Evolutionary conservation across 768 basidiomycete species (phyloP).

Genomic region (Cystofilobasidium ferigula): DNA sequence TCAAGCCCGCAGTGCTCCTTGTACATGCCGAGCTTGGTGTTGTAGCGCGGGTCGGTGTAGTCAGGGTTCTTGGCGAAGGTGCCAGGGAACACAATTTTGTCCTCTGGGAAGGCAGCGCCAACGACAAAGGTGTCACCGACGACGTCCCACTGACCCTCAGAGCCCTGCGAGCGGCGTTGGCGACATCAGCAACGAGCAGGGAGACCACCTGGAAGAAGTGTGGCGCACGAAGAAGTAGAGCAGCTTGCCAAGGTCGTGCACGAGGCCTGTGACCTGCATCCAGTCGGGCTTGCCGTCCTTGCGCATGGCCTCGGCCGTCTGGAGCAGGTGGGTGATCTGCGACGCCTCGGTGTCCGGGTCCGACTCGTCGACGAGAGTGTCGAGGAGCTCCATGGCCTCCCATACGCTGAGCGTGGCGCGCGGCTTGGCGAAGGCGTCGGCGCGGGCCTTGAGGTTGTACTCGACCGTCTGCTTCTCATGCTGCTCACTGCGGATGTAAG

Average conservation of each 20-base stretch:
- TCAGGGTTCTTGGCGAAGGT: constrained; percentile 69
- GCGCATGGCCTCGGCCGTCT: constrained; percentile 82
- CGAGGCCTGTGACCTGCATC: constrained; percentile 47
- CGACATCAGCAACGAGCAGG: neutral
- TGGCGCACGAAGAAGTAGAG: constrained; percentile 51
- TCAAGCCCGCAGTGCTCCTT: constrained; percentile 67
- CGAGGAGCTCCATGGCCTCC: constrained; percentile 47
- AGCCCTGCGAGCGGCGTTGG: constrained; percentile 12
- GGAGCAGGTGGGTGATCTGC: constrained; percentile 82
- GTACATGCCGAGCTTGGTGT: constrained; percentile 64
- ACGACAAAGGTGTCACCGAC: constrained; percentile 73
- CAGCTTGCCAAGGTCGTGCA: constrained; percentile 84
- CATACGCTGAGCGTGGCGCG: constrained; percentile 56
- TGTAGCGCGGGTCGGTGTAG: constrained; percentile 52
- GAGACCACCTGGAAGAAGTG: neutral
- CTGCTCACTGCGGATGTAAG: constrained; percentile 30
- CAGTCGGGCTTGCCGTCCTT: constrained; percentile 77
- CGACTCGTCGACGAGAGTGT: constrained; percentile 78
- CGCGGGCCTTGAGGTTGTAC: constrained; percentile 68
- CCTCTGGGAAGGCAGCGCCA: constrained; percentile 66
- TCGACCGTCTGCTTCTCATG: constrained; percentile 65
- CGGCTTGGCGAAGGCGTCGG: constrained; percentile 55
- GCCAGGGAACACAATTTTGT: constrained; percentile 69
- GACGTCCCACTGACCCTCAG: constrained; percentile 79
- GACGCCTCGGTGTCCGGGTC: constrained; percentile 56